Percentiles rank a stretch among this genome's conserved stretches.
These are phyloP conservation scores for Cocos nucifera DNA, from an alignment of 176 grass and related monocot genomes.

Conservation along the genomic window DNA sequence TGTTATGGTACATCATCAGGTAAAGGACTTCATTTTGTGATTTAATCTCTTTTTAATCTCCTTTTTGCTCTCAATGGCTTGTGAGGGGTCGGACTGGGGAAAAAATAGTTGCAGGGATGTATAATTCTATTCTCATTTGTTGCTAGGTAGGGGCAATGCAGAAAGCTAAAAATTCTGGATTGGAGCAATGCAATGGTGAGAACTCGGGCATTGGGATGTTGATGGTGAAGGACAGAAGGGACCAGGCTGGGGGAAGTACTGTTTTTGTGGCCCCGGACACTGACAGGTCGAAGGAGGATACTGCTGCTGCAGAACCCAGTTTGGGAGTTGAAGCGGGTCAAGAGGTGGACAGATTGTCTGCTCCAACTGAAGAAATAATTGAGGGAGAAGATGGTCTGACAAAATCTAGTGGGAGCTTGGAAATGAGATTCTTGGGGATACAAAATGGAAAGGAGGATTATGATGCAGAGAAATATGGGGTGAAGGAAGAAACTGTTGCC, in stretches of 20 bases:
- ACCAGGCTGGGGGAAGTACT: not conserved
- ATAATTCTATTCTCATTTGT: slow-evolving; percentile 31
- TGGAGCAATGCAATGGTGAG: slow-evolving; percentile 42
- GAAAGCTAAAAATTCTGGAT: slow-evolving; percentile 38
- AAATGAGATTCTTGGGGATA: not conserved
- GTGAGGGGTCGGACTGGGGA: slow-evolving; percentile 1
- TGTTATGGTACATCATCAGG: slow-evolving; percentile 5
- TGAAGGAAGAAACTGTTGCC: not conserved
- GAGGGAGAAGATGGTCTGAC: not conserved
- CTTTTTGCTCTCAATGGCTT: slow-evolving; percentile 8
- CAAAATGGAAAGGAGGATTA: not conserved
- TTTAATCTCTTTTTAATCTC: slow-evolving; percentile 3
- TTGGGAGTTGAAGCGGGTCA: not conserved
- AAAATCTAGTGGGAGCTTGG: not conserved
- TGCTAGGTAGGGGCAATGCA: slow-evolving; percentile 48
- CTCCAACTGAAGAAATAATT: not conserved
- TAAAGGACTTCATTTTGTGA: slow-evolving; percentile 15
- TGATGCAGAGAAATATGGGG: slow-evolving; percentile 3
- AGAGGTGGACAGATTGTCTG: not conserved
- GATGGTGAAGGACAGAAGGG: not conserved
- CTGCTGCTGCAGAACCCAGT: not conserved
- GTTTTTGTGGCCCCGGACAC: not conserved
- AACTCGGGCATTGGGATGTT: not conserved
- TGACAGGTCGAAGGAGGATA: not conserved
- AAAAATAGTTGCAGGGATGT: slow-evolving; percentile 3